These are phyloP conservation scores for Camptophora hylomeconis DNA, from an alignment of 2,329 filamentous ascomycete genomes.

Conservation along the genomic window DNA sequence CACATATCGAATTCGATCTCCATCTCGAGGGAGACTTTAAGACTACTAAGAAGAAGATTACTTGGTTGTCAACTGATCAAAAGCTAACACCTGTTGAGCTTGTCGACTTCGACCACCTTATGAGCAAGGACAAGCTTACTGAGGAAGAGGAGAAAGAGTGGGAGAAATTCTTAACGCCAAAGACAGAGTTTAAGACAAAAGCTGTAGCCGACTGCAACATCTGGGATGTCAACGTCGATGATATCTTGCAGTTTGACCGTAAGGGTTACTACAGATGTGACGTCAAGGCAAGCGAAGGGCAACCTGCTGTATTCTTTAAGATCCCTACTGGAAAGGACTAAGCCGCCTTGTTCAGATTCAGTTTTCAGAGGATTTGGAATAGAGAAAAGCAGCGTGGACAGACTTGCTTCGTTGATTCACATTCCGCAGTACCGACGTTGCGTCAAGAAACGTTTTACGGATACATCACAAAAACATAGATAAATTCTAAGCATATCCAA, in stretches of 20 bases:
- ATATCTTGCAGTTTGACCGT: constrained; percentile 79
- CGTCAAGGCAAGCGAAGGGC: constrained; percentile 20
- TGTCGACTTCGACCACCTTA: constrained; percentile 88
- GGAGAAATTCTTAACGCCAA: constrained; percentile 62
- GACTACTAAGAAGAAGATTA: constrained; percentile 80
- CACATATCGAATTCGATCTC: constrained; percentile 58
- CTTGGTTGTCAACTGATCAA: constrained; percentile 67
- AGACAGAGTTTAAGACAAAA: constrained; percentile 56
- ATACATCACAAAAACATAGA: no score
- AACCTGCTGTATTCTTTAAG: constrained; percentile 17
- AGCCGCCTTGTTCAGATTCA: no score
- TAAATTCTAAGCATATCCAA: no score
- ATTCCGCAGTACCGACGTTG: no score
- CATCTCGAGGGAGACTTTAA: constrained; percentile 79
- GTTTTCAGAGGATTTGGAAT: no score
- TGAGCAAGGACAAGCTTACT: constrained; percentile 88
- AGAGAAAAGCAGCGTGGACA: no score
- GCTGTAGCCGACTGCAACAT: constrained; percentile 67
- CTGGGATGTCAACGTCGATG: constrained; percentile 58
- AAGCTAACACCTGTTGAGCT: constrained; percentile 67
- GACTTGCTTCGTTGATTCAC: no score
- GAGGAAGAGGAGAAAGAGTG: constrained; percentile 56
- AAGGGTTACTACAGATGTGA: constrained; percentile 80
- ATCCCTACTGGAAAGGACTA: constrained; percentile 18
- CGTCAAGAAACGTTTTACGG: no score